Percentiles rank a stretch among this genome's conserved stretches.
Conservation (phyloP, 805 yeast genomes). For the Vanderwaltozyma tropicalis region DNA sequence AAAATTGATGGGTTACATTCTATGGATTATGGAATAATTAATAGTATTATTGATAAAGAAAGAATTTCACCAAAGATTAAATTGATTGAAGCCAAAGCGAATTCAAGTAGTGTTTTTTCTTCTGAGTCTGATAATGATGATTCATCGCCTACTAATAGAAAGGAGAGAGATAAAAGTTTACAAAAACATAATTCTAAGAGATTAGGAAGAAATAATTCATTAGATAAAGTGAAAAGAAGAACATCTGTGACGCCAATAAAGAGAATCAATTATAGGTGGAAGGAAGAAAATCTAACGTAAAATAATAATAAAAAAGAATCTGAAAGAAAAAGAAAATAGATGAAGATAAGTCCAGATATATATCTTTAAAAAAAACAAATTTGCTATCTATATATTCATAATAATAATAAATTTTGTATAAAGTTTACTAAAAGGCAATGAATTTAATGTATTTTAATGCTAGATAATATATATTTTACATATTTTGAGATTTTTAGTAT, state of each 20-base stretch:
- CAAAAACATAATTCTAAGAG: neutral
- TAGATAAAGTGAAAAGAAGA: neutral
- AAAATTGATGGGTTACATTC: neutral
- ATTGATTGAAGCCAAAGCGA: neutral
- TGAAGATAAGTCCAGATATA: too few species aligned
- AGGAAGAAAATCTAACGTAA: neutral
- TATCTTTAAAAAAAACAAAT: too few species aligned
- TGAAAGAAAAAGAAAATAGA: too few species aligned
- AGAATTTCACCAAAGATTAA: neutral
- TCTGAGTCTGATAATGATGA: constrained; percentile 3
- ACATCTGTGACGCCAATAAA: constrained; percentile 1
- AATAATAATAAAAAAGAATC: neutral
- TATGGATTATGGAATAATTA: neutral
- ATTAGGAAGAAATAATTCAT: neutral
- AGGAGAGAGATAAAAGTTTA: neutral
- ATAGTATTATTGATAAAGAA: neutral
- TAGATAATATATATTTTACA: neutral
- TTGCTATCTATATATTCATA: too few species aligned
- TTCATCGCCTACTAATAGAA: neutral
- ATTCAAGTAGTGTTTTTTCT: neutral
- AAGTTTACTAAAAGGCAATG: too few species aligned
- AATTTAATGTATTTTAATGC: neutral
- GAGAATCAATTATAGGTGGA: neutral
- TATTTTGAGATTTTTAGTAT: too few species aligned
- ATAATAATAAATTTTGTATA: too few species aligned